Conservation (phyloP, 805 yeast species). For the Metschnikowia continentalis region DNA sequence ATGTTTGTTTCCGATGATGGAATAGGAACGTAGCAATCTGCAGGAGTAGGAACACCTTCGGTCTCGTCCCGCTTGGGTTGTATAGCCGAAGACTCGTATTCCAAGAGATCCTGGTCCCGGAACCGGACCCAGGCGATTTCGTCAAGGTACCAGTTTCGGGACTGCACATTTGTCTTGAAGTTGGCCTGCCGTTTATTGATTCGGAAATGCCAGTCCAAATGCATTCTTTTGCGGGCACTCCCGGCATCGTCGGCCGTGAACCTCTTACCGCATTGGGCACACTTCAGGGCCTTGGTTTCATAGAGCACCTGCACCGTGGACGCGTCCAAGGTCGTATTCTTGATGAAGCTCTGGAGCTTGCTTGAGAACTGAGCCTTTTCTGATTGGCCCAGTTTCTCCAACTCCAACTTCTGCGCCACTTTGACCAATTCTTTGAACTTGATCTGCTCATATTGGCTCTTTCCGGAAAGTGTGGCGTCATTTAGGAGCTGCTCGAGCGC, state of each 20-base stretch:
- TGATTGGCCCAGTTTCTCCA: neutral
- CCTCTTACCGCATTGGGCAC: conserved; percentile 87
- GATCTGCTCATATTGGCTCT: conserved; percentile 30
- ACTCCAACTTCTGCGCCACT: conserved; percentile 18
- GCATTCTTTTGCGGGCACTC: conserved; percentile 50
- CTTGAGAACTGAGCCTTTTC: neutral
- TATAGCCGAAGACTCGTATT: conserved; percentile 20
- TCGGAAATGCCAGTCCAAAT: conserved; percentile 95
- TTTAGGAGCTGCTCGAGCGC: conserved; percentile 14
- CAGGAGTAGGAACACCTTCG: neutral
- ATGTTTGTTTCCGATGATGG: conserved; percentile 58
- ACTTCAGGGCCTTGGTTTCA: conserved; percentile 67
- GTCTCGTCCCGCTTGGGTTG: conserved; percentile 6
- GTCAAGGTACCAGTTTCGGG: conserved; percentile 78
- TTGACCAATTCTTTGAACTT: conserved; percentile 30
- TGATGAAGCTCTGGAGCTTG: conserved; percentile 36
- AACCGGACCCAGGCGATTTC: conserved; percentile 70
- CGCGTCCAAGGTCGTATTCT: conserved; percentile 31
- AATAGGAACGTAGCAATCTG: conserved; percentile 48
- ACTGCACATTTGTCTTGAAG: conserved; percentile 46
- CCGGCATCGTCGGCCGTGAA: conserved; percentile 63
- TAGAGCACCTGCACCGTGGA: conserved; percentile 41
- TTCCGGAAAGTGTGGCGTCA: conserved; percentile 11
- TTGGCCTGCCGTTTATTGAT: conserved; percentile 66
- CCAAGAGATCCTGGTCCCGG: conserved; percentile 55